Base-by-base conservation (phyloP, 2,329 filamentous ascomycete genomes). In the Periconia sp. region DNA sequence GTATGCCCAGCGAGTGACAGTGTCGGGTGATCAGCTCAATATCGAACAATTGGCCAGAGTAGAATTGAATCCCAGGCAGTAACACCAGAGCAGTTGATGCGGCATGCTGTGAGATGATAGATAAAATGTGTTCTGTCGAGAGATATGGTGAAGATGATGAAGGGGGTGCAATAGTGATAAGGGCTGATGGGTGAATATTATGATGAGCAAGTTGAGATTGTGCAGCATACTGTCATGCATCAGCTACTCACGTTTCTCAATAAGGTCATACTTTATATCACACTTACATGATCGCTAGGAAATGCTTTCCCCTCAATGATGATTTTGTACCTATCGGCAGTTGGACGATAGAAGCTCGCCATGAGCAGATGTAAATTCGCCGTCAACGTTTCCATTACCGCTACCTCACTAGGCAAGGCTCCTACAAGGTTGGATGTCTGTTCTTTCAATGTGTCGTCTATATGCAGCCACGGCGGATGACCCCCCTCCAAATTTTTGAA, bases 221-320 rank as follows among this genome's bases (percentile, higher is more conserved):
- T 30, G 94, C 85, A 3, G 90, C 90, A 70, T 92, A 96, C 83
- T 92, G 69, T 33, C 8, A 13, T 17, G 27, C n/a, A 47, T 55
- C 33, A 55, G 49, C 41, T 5, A 23, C 14, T 19, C 17, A 15
- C 17, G 45, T 6, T 5, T 31, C 18, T n/a, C 18, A 11, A 6
- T 3, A 2, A 11, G 2, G 7, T 19, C 23, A 31, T 15, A 18
- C 17, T 18, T 11, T n/a, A 11, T n/a, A 14, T 18, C 17, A 33
- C 42, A 47, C 70, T 43, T 79, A 87, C 86, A 73, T 91, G 88
- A 68, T 96, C 92, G 71, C 89, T 92, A 0, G 92, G 92, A 62
- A 96, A 96, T 0, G 92, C 91, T 68, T 92, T 92, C 74, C 89
- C 90, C 73, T 96, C 91, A n/a, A 93, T 81, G 49, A 95, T 88